Evolutionary conservation across 192 early-diverging fungal genomes (phyloP).

Genomic region (Coemansia sp.): DNA sequence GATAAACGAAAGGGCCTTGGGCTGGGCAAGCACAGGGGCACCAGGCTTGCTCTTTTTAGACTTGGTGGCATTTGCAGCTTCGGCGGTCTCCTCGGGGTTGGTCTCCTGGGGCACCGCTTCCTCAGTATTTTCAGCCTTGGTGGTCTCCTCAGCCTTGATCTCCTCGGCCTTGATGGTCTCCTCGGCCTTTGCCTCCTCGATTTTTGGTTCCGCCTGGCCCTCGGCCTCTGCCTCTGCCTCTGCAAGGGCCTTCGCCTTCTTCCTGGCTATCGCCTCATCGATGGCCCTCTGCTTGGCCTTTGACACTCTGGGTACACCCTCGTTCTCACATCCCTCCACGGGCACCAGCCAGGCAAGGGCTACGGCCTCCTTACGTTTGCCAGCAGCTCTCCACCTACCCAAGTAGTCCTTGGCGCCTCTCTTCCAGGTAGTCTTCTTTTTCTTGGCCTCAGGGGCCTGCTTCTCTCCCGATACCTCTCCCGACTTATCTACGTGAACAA

Average conservation of each 20-base stretch:
- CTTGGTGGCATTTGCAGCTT: too few species aligned
- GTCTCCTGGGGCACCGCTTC: background rate
- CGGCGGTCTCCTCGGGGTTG: background rate
- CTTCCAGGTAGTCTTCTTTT: conserved; percentile 21
- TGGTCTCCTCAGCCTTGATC: background rate
- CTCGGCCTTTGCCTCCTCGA: conserved; percentile 22
- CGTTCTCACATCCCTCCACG: conserved; percentile 1
- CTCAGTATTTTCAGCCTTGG: background rate
- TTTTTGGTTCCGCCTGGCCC: too few species aligned
- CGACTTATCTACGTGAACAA: conserved; percentile 1
- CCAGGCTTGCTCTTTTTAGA: too few species aligned
- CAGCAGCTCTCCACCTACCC: conserved; percentile 71
- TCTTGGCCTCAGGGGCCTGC: conserved; percentile 30
- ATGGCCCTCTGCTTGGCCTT: too few species aligned
- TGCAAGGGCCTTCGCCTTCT: conserved; percentile 3
- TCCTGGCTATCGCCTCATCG: too few species aligned
- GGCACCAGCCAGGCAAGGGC: conserved; percentile 73
- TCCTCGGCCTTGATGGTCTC: background rate
- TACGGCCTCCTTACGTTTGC: conserved; percentile 75
- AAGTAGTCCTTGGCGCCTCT: conserved; percentile 57
- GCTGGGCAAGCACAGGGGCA: too few species aligned
- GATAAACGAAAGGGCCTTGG: background rate
- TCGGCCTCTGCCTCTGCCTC: conserved; percentile 42
- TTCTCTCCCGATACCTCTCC: background rate
- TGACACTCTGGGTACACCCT: too few species aligned